These are phyloP conservation scores for Leishmania tarentolae DNA, from an alignment of 208 protist species.

Conservation along the genomic window DNA sequence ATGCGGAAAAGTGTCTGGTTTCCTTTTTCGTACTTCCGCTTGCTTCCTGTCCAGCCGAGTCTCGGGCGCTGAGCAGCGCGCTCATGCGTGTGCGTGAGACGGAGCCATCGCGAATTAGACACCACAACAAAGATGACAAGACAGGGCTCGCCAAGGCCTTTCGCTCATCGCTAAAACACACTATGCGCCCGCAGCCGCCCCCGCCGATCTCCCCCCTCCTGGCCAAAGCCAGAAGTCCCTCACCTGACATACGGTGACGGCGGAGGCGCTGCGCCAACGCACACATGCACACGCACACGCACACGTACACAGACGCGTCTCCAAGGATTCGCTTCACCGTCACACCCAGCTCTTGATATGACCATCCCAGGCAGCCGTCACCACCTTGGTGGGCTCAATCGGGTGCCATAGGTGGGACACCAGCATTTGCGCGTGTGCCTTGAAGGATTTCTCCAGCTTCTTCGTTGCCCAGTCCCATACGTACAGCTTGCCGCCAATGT, in stretches of 20 bases:
- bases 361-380: constrained; percentile 95
- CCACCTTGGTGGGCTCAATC: constrained; percentile 85
- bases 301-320: not conserved
- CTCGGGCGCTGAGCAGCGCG: not conserved
- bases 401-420: constrained; percentile 95
- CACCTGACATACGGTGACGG: not conserved
- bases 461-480: constrained; percentile 95
- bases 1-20: not conserved
- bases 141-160: not conserved
- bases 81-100: not conserved
- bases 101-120: not conserved
- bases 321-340: not conserved
- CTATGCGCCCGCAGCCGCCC: too few species aligned
- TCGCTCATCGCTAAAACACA: not conserved
- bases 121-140: constrained; percentile 21
- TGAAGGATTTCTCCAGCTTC: constrained; percentile 82
- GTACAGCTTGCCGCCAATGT: constrained; percentile 90
- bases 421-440: constrained; percentile 86
- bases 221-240: not conserved
- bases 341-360: constrained; percentile 92
- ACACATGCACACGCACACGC: not conserved
- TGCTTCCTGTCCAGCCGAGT: not conserved
- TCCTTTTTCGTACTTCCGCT: not conserved
- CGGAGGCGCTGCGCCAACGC: too few species aligned
- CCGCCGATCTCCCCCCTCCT: not conserved